Base-by-base conservation (phyloP, 2,329 filamentous ascomycete genomes). In the Colletotrichum gloeosporioides region DNA sequence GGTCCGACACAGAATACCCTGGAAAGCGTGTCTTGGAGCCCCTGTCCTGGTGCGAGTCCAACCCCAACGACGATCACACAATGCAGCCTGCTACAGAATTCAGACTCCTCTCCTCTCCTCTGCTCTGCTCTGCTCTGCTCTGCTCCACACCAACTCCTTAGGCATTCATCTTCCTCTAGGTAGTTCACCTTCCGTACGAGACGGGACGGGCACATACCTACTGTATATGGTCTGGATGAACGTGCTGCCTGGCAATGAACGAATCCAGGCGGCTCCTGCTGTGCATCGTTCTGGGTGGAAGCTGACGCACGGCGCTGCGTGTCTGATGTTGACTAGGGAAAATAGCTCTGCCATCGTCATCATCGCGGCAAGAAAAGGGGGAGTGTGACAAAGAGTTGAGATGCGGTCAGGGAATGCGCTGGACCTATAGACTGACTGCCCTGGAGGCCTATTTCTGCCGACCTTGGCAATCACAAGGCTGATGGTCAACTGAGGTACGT, bases 1-100 rank as follows among this genome's bases (percentile, higher is more conserved):
- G n/a, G n/a, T 22, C 44, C 44, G 44, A 31, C 27, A 62, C 59
- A 62, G 59, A 34, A 10, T 32, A 62, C 32, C 61, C 61, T 36
- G 18, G 61, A 15, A 22, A 44, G 62, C 32, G 34, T 64, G 53
- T 66, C 67, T 67, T 62, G 32, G 27, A 49, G 34, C 61, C 71
- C 25, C 31, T 27, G 34, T 32, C 32, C 67, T 69, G 32, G 44
- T 25, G 4, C 61, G 22, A 34, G 29, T 61, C 16, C 39, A 15
- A 61, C 34, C 71, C 71, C 53, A n/a, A 67, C 63, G 75, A 27
- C 61, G 71, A 75, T 77, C 75, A 77, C n/a, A 71, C 71, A 71
- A 75, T 61, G 49, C 53, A 63, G 36, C 71, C 75, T 77, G 75
- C 72, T 75, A 76, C 72, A 67, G 39, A 71, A 61, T 67, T 68